Percentiles rank a stretch among this genome's conserved stretches.
Conservation (phyloP, 2,329 filamentous ascomycete genomes). For the Aspergillus aculeatus region DNA sequence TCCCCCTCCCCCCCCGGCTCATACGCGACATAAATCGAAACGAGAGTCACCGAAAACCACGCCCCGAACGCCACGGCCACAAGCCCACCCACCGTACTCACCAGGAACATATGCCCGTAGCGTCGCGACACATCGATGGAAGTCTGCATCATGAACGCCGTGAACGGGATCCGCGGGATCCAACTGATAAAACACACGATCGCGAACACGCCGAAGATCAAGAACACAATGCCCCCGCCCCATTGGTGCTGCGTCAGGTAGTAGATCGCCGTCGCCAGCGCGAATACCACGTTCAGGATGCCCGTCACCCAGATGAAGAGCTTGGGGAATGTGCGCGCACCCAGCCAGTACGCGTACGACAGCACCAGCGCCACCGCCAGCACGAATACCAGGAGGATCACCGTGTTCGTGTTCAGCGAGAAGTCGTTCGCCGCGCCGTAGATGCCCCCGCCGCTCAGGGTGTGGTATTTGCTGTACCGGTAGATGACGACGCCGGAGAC, state of each 20-base stretch:
- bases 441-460: constrained; percentile 68
- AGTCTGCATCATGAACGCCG: constrained; percentile 82
- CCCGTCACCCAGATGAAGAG: constrained; percentile 91
- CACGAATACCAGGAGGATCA: constrained; percentile 80
- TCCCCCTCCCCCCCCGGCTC: constrained; percentile 54
- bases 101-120: constrained; percentile 81
- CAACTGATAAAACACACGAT: constrained; percentile 83
- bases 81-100: constrained; percentile 80
- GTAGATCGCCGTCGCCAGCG: constrained; percentile 81
- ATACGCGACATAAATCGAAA: constrained; percentile 82
- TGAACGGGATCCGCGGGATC: constrained; percentile 89
- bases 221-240: constrained; percentile 81
- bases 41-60: constrained; percentile 83
- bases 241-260: constrained; percentile 77
- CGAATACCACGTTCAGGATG: constrained; percentile 80
- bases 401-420: constrained; percentile 75
- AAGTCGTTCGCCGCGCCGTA: constrained; percentile 67
- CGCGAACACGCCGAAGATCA: constrained; percentile 77
- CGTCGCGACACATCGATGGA: constrained; percentile 80
- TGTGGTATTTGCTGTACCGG: constrained; percentile 66
- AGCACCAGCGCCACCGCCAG: constrained; percentile 71
- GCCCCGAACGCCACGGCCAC: constrained; percentile 72
- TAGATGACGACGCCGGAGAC: constrained; percentile 74
- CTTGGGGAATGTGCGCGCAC: constrained; percentile 77
- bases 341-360: constrained; percentile 73